Base-by-base conservation (phyloP, 768 basidiomycete genomes). In the Lentinula sp. region DNA sequence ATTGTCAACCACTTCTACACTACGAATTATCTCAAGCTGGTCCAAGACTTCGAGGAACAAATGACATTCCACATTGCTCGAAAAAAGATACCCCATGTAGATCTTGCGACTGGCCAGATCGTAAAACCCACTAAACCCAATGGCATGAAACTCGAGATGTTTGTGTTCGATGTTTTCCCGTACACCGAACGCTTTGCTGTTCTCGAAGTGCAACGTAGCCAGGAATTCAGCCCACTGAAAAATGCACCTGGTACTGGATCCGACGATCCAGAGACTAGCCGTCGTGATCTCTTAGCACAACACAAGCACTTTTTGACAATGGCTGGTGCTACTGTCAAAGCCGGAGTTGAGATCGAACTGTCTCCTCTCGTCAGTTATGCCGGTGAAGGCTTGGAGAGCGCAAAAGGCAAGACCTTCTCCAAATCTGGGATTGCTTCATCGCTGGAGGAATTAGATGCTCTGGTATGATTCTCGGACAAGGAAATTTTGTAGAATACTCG, bases 1-100 rank as follows among this genome's bases (percentile, higher is more conserved):
- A 98, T 99, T 70, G 97, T 84, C 68, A 98, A 98, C 75, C 97
- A 99, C 74, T 97, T 98, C 75, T 99, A 97, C 77, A 95, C 95
- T 43, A 89, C 89, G 35, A 72, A 79, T 28, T 98, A 91, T 78
- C 83, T 99, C 60, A 83, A 87, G 62, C 72, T 76, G 45, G 88
- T 95, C 56, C 86, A 90, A 66, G 73, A 80, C 2, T 94, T 96
- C 71, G 96, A 98, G 72, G 79, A 85, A 49, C 78, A 91, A 61
- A 91, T 99, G 75, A 88, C 95, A 13, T 98, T 91, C 85, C 97
- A 99, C 77, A 95, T 99, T 67, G 97, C 97, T 43, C 86, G 89
- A 67, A 99, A 99, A 77, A 99, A 98, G 82, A 98, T 99, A 65
- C 80, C 94, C 6, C 84, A 89, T 66, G 78, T 95, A 64, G 86